Conservation (phyloP, 192 early-diverging fungal species). For the Radiomyces spectabilis region DNA sequence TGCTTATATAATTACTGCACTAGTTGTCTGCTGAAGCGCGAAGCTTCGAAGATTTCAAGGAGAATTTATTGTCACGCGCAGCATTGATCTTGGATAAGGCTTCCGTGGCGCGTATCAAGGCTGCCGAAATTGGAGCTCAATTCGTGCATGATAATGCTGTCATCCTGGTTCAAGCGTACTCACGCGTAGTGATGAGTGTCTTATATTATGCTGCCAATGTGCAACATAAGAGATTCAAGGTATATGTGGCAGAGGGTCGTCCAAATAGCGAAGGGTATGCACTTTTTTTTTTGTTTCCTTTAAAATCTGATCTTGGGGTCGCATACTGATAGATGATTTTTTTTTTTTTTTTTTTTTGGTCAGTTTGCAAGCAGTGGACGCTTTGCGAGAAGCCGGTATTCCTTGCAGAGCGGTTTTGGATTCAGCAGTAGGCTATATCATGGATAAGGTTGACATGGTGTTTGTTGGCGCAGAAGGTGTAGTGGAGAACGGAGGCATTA, state of each 20-base stretch:
- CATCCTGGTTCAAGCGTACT: constrained; percentile 93
- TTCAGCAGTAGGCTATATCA: constrained; percentile 87
- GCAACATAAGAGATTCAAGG: constrained; percentile 80
- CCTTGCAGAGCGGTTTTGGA: constrained; percentile 83
- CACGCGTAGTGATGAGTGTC: constrained; percentile 85
- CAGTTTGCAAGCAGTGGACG: constrained; percentile 56
- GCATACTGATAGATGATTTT: no score
- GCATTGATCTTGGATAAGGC: constrained; percentile 70
- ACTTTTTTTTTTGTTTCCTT: background rate
- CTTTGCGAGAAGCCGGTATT: constrained; percentile 67
- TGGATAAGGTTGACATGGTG: constrained; percentile 94
- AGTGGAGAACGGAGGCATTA: constrained; percentile 93
- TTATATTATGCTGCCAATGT: constrained; percentile 65
- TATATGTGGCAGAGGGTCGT: constrained; percentile 87
- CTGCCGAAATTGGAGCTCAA: constrained; percentile 69
- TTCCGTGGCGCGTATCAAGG: constrained; percentile 58
- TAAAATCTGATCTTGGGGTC: no score
- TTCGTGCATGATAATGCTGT: constrained; percentile 75
- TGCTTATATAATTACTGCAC: background rate
- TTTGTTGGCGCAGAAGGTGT: constrained; percentile 98
- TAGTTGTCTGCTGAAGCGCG: constrained; percentile 13
- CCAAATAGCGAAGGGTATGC: constrained; percentile 62
- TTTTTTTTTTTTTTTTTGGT: background rate
- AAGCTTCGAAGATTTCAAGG: constrained; percentile 60
- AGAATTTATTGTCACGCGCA: constrained; percentile 59